phyloP scores from a whole-genome alignment of 345 rosid species.

The Conringia planisiliqua region DNA sequence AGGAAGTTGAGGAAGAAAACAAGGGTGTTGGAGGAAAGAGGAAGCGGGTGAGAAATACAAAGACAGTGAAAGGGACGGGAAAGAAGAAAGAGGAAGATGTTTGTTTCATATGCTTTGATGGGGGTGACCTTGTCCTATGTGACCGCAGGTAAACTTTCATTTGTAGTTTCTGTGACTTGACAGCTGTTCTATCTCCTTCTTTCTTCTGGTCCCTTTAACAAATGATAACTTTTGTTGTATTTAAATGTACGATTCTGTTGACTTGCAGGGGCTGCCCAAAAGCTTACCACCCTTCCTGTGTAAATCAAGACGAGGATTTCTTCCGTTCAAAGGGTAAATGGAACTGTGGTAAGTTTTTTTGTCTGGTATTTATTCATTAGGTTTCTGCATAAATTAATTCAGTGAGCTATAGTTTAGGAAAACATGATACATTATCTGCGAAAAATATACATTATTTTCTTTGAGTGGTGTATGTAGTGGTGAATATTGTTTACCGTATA shows the following conservation, averaged over 20 bases:
- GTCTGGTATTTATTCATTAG: constrained; percentile 2
- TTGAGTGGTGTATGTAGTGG: constrained; percentile 3
- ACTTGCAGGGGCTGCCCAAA: constrained; percentile 90
- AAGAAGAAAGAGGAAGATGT: constrained; percentile 95
- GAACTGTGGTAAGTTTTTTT: constrained; percentile 82
- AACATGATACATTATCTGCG: neutral
- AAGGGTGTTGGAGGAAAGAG: constrained; percentile 61
- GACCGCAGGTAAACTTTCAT: constrained; percentile 74
- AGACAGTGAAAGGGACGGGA: constrained; percentile 42
- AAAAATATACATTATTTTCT: neutral
- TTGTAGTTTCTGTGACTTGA: constrained; percentile 4
- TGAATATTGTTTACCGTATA: neutral
- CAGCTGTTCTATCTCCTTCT: neutral
- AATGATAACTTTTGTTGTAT: neutral
- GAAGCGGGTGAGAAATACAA: constrained; percentile 55
- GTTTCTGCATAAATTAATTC: constrained; percentile 4
- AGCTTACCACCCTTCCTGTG: constrained; percentile 94
- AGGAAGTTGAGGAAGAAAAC: constrained; percentile 49
- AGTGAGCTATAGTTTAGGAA: constrained; percentile 9
- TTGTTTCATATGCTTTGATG: constrained; percentile 96
- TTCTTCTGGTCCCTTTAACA: neutral
- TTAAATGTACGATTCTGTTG: neutral
- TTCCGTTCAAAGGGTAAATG: constrained; percentile 83
- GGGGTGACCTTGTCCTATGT: constrained; percentile 92
- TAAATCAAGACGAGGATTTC: constrained; percentile 86